Evolutionary conservation across 768 basidiomycete genomes (phyloP), one percentile per base, ranked within the genome.

Genomic region (Chalciporus piperatus): DNA sequence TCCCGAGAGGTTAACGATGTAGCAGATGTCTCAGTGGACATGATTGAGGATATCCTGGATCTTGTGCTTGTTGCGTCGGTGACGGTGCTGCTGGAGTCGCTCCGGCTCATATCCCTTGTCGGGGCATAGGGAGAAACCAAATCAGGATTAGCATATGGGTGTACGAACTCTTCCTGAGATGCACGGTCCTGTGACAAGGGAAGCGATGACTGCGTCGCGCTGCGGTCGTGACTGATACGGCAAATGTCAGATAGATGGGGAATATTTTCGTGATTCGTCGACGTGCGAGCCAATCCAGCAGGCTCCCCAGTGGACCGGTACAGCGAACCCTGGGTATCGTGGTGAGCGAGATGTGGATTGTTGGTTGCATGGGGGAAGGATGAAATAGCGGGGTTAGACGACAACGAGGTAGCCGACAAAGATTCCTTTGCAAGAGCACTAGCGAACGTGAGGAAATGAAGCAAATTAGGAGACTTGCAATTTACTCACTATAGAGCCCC

Each of bases 61-160:
- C 63, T 72, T 40, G 69, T 64, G 63, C 64, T 81, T 68, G 41
- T 45, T 1, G 73, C 67, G 43, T 76, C 76, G 12, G 77, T 82
- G 40, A 83, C 69, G 17, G 82, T 84, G 32, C 72, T 67, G 40
- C 66, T 74, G 19, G 84, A 82, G 51, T 82, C 79, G 51, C 76
- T 81, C 19, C 75, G 74, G 28, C 63, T 52, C 19, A 80, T 62
- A 45, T 63, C 61, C 39, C 70, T 43, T n/a, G 58, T 59, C 42
- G 63, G 55, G 41, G 72, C 59, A 48, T 74, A 64, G 44, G 71
- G 66, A 33, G 70, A 43, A 28, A 78, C 79, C 41, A 87, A 71
- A 55, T 89, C 85, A 8, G 89, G 88, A 59, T 91, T 89, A 47
- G 89, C 89, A 64, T 89, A 92, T 23, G 89, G 89, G 70, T 92